Evolutionary conservation across 208 protist genomes (phyloP).

Genomic region (Trichomonas gallinae): DNA sequence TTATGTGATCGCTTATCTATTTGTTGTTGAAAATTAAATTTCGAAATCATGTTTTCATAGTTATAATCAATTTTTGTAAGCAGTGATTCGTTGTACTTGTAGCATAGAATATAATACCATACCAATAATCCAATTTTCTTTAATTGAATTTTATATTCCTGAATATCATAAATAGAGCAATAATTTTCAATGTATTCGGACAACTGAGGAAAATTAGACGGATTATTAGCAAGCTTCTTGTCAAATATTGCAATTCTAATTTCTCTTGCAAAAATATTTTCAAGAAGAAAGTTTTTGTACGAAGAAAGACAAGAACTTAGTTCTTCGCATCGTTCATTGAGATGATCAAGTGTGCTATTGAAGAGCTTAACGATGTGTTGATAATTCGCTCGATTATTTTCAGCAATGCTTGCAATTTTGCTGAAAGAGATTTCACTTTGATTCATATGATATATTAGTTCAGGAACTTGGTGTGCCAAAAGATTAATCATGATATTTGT

Average conservation of each 20-base stretch:
- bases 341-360: background rate
- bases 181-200: background rate
- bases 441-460: background rate
- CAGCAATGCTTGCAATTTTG: background rate
- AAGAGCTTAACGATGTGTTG: background rate
- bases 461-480: background rate
- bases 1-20: background rate
- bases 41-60: background rate
- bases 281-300: background rate
- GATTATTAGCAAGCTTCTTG: background rate
- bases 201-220: background rate
- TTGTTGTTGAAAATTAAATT: background rate
- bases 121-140: background rate
- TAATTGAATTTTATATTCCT: background rate
- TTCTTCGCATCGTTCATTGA: background rate
- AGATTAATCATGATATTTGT: background rate
- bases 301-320: background rate
- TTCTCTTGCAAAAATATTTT: background rate
- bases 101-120: background rate
- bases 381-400: background rate
- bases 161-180: background rate
- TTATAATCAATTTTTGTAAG: background rate
- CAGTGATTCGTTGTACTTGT: background rate
- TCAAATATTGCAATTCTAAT: background rate
- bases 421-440: background rate